Evolutionary conservation across 208 protist genomes (phyloP), one percentile per base, ranked within the genome.

Genomic region (Trypanosoma platydactyli): DNA sequence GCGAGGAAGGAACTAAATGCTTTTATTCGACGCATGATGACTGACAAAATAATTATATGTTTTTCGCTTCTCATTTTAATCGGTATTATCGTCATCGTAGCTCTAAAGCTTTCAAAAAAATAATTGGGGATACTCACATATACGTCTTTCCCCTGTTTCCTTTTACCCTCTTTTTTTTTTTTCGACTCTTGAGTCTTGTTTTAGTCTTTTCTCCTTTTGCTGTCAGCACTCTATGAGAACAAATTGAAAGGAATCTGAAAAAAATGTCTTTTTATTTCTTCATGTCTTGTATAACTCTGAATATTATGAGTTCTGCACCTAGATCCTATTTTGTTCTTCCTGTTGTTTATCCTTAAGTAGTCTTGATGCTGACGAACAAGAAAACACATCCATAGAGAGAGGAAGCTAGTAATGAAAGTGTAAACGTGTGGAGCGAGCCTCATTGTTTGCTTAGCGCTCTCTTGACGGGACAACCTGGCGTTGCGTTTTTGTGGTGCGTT

Each of bases 31-130:
- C 81, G 87, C 3, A 94, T 96, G 85, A 79, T 82, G 59, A 68
- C 80, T 22, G 91, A 96, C 59, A 87, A 82, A 30, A 83, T 96
- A 44, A 88, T 96, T 60, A 83, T 96, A 30, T 94, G 83, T 64
- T 94, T 94, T 49, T 53, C 65, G 11, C 69, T 94, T 22, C 71
- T 87, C 42, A 88, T 94, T 70, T 51, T 92, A 6, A 64, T 93
- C n/a, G 89, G 84, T 40, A 73, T 96, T 46, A 89, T 96, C 53
- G 62, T 83, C 42, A 84, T 89, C 59, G 62, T 93, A 41, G 58
- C 87, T 2, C n/a, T 96, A 18, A 71, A 64, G 58, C 18, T 71
- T 55, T 27, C 41, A 22, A 59, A 69, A 40, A 57, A 64, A 50
- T 45, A 45, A 50, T 5, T 4, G 5, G 3, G 18, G 12, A 48